These are phyloP conservation scores for Babesia divergens DNA, from an alignment of 169 alveolate genomes.

Conservation along the genomic window DNA sequence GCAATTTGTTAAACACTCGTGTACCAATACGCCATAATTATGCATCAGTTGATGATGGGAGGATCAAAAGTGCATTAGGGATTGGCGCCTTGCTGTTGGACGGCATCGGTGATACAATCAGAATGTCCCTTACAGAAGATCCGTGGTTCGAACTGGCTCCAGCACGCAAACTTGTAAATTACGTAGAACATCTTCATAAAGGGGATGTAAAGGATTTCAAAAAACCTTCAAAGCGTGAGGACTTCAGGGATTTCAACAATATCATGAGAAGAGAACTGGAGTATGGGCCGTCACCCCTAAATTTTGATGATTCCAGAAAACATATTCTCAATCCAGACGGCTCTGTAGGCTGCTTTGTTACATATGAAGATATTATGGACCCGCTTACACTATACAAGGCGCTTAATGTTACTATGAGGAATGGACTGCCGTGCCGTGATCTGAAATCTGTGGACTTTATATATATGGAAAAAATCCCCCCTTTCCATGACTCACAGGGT, in stretches of 20 bases:
- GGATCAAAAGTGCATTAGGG: conserved; percentile 79
- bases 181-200: conserved; percentile 16
- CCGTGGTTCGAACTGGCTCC: conserved; percentile 82
- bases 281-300: conserved; percentile 42
- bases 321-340: conserved; percentile 54
- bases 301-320: conserved; percentile 10
- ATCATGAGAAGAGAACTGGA: conserved; percentile 59
- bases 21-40: background rate
- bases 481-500: conserved; percentile 39
- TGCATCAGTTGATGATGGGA: conserved; percentile 74
- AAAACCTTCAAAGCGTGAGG: background rate
- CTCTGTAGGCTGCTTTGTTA: conserved; percentile 50
- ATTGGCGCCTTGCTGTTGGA: conserved; percentile 82
- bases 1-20: background rate
- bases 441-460: conserved; percentile 52
- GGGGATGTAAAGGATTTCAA: background rate
- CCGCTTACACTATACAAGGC: conserved; percentile 56
- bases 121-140: conserved; percentile 84
- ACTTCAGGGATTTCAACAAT: conserved; percentile 54
- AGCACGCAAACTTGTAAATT: conserved; percentile 49
- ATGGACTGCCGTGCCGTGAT: conserved; percentile 46
- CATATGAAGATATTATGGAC: conserved; percentile 22
- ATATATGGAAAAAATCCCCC: conserved; percentile 32
- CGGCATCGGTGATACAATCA: conserved; percentile 84
- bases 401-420: conserved; percentile 34